A percentile compares a stretch with the other conserved stretches of the same genome.
phyloP scores from a whole-genome alignment of 208 protist genomes.

The Vickermania spadyakhi region DNA sequence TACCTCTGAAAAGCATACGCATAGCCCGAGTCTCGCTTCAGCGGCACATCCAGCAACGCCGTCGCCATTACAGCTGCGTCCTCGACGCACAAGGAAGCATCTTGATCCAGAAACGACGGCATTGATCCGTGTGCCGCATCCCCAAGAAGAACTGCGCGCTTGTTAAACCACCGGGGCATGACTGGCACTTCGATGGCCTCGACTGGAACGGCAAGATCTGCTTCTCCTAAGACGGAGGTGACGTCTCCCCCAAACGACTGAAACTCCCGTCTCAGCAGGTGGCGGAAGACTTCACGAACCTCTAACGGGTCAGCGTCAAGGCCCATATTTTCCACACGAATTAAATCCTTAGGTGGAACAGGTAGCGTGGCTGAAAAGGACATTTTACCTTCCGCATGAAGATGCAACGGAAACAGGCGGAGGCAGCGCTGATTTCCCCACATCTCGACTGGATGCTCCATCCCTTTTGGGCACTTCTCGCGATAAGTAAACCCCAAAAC shows the following conservation, averaged over 20 bases:
- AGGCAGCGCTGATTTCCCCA: slow-evolving; percentile 45
- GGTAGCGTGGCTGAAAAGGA: slow-evolving; percentile 71
- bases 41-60: slow-evolving; percentile 66
- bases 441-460: slow-evolving; percentile 43
- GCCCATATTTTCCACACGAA: slow-evolving; percentile 25
- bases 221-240: slow-evolving; percentile 18
- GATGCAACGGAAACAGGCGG: slow-evolving; percentile 30
- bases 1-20: slow-evolving; percentile 82
- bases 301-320: slow-evolving; percentile 40
- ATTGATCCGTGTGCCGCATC: slow-evolving; percentile 79
- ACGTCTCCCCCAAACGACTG: slow-evolving; percentile 34
- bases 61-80: slow-evolving; percentile 81
- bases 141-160: slow-evolving; percentile 73
- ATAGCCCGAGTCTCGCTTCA: slow-evolving; percentile 66
- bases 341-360: slow-evolving; percentile 33
- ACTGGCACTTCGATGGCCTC: slow-evolving; percentile 78
- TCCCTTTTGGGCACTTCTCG: slow-evolving; percentile 21
- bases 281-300: slow-evolving; percentile 13
- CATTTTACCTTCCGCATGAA: slow-evolving; percentile 31
- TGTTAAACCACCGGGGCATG: slow-evolving; percentile 87
- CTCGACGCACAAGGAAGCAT: slow-evolving; percentile 83
- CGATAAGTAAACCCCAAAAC: slow-evolving; percentile 61
- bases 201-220: slow-evolving; percentile 49
- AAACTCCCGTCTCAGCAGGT: slow-evolving; percentile 45
- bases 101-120: slow-evolving; percentile 77